These are phyloP conservation scores for Phytophthora citrophthora DNA, from an alignment of 352 stramenopile genomes.

Conservation along the genomic window DNA sequence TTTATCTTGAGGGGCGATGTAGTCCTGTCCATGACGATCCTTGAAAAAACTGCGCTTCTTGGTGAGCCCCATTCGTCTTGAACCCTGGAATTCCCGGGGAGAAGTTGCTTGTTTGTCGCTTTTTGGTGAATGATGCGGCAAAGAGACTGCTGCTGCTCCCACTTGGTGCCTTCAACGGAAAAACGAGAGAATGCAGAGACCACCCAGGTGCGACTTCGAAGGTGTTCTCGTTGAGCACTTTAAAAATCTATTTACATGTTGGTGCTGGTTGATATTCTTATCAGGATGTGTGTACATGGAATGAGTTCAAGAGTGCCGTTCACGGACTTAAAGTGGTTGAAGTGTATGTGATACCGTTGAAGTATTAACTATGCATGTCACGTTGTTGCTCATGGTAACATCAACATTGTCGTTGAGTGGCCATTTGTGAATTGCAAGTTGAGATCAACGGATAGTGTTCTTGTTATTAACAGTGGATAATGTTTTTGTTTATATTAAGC, in stretches of 20 bases:
- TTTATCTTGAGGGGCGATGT: not conserved
- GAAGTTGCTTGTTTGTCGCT: not conserved
- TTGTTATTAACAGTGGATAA: too few species aligned
- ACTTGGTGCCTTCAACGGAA: not conserved
- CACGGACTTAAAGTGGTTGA: not conserved
- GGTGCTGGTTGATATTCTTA: not conserved
- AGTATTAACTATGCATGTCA: too few species aligned
- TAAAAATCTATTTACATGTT: too few species aligned
- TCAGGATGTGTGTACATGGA: not conserved
- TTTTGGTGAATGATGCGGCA: slow-evolving; percentile 1
- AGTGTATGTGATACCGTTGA: not conserved
- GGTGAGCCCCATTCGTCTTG: slow-evolving; percentile 4
- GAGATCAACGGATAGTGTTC: not conserved
- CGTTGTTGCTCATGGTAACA: too few species aligned
- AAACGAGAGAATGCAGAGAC: not conserved
- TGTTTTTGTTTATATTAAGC: too few species aligned
- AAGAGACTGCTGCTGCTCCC: too few species aligned
- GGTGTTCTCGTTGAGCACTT: not conserved
- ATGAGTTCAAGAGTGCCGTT: not conserved
- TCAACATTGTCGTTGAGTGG: not conserved
- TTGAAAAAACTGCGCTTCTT: slow-evolving; percentile 8
- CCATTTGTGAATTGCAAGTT: too few species aligned
- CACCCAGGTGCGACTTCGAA: not conserved
- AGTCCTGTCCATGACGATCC: slow-evolving; percentile 3
- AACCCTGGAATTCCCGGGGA: not conserved